A percentile compares a stretch with the other conserved stretches of the same genome.
These are phyloP conservation scores for Globisporangium iwayamae DNA, from an alignment of 352 stramenopile species.

Conservation along the genomic window DNA sequence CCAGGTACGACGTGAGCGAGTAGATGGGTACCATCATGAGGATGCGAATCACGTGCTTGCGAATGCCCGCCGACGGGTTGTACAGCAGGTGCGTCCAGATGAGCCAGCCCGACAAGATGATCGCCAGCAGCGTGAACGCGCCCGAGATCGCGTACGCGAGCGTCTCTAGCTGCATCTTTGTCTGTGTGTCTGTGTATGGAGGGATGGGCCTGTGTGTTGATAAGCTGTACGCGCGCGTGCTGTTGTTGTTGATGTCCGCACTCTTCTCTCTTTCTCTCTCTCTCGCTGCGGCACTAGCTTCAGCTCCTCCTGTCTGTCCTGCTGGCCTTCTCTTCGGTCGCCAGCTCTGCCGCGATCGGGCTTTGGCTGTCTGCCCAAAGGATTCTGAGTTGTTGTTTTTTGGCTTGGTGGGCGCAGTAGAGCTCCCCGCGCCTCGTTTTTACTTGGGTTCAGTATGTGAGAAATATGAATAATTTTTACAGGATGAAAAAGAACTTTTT, in stretches of 20 bases:
- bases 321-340: background rate
- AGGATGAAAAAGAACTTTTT: too few relatives aligned
- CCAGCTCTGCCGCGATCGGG: background rate
- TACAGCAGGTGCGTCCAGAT: conserved; percentile 88
- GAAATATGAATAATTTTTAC: background rate
- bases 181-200: background rate
- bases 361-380: background rate
- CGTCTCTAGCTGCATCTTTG: conserved; percentile 80
- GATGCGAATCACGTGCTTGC: conserved; percentile 92
- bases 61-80: conserved; percentile 75
- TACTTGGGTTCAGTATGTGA: background rate
- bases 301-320: background rate
- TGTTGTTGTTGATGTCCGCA: background rate
- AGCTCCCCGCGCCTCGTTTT: background rate
- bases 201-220: background rate
- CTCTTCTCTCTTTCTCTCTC: background rate
- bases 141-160: conserved; percentile 84
- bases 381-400: background rate
- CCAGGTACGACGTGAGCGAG: conserved; percentile 88
- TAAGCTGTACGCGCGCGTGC: background rate
- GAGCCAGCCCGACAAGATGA: conserved; percentile 81
- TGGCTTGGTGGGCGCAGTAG: background rate
- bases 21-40: conserved; percentile 94
- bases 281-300: background rate
- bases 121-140: conserved; percentile 82